Base-by-base conservation (phyloP, 208 protist genomes). In the Acanthamoeba lenticulata region DNA sequence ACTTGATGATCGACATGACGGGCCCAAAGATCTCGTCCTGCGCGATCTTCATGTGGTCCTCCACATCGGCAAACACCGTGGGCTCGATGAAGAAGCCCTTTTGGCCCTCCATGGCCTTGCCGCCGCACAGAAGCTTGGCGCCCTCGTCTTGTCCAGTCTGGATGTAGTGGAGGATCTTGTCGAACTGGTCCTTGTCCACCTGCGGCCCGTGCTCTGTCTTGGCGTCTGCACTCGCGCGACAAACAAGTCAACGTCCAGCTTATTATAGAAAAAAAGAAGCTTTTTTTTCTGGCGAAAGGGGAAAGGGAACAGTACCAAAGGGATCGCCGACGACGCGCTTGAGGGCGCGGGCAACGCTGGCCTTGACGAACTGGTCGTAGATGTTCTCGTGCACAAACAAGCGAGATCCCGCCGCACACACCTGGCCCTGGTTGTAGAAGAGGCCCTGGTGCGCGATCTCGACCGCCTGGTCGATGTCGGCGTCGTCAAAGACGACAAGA, bases 81-180 rank as follows among this genome's bases (percentile, higher is more conserved):
- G 98, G 97, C 91, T 97, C 74, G 38, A 98, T 94, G 91, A 98
- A 98, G 96, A 97, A 98, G 55, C 98, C 98, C 62, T 95, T 95
- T 32, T 95, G 52, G 85, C 94, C 95, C 47, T 94, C 92, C 55
- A 62, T 94, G 38, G 32, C 44, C n/a, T n/a, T n/a, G 47, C 98
- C 98, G 45, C 97, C 98, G n/a, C 9, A 13, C 24, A 95, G 96
- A 47, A 98, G 95, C 49, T 97, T 69, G 47, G 97, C 97, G 40
- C 97, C 97, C 74, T 98, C 97, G 85, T 95, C 94, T 91, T 97
- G 96, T 67, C 97, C 98, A 34, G 94, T 90, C 89, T 96, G 62
- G 95, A 98, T 98, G 96, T 98, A 98, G 36, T 40, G n/a, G 55
- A 97, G 81, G 67, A 98, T 97, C 32, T 95, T 95, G 90, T 98